Evolutionary conservation across 108 stramenopile species (phyloP), one percentile per base, ranked within the genome.

Genomic region (Nitzschia putrida): DNA sequence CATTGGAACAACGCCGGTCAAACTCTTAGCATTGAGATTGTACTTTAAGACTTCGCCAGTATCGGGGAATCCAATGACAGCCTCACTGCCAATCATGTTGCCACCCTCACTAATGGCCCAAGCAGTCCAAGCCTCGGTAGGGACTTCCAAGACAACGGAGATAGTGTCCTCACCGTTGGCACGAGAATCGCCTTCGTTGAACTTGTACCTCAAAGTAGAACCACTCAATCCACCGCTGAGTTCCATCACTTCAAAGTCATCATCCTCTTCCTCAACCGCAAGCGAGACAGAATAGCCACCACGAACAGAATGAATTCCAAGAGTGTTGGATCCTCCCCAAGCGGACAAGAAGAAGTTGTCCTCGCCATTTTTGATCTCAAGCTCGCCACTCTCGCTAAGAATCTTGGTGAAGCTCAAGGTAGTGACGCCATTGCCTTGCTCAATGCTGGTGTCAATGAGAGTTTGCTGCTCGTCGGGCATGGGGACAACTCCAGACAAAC

Each of bases 391-490:
- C 71, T 88, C 82, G 0, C 40, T 60, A 47, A 88, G 34, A 16
- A 72, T 38, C 69, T 85, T 85, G 21, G 84, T 83, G 69, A 83
- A 89, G 41, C 58, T 76, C 81, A 89, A 70, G 2, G 56, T 57
- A 7, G 82, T 85, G 45, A 67, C 23, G n/a, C 61, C 68, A 12
- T 55, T 49, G 39, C 75, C 74, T 64, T 81, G 80, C 22, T 34
- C 23, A 39, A 83, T 76, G 44, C 39, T 42, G 7, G 80, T 59
- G 57, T 80, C 65, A 1, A 53, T 66, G 64, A 88, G 51, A 5
- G 87, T 88, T 56, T 88, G 87, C 29, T 52, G 54, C 11, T 52
- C 57, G 24, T 50, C 66, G 2, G 57, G 63, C 71, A 83, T 67
- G 6, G 47, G 54, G 6, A 12, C 51, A 23, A 83, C 73, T 11